A percentile compares a stretch with the other conserved stretches of the same genome.
phyloP scores from a whole-genome alignment of 345 rosid genomes.

The Corchorus olitorius region DNA sequence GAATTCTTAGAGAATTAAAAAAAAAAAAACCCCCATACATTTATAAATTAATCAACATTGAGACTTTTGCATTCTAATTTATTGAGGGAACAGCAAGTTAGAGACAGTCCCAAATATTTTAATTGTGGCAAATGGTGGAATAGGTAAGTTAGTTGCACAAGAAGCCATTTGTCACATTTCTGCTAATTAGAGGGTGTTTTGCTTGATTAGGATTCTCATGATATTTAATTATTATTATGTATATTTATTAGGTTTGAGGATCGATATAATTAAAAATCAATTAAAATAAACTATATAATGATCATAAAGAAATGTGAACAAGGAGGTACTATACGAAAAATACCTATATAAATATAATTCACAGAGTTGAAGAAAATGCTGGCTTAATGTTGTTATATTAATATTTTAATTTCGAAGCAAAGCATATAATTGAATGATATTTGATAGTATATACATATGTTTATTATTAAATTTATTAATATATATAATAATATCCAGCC shows the following conservation, averaged over 20 bases:
- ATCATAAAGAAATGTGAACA: neutral
- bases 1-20: neutral
- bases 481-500: neutral
- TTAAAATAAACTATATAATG: neutral
- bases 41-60: neutral
- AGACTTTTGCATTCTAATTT: slow-evolving; percentile 13
- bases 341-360: neutral
- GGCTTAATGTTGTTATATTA: neutral
- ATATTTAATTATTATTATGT: neutral
- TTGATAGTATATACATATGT: neutral
- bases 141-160: slow-evolving; percentile 21
- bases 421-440: neutral
- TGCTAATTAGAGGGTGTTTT: neutral
- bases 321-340: neutral
- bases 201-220: neutral
- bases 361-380: neutral
- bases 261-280: neutral
- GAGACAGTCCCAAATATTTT: slow-evolving; percentile 6
- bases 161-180: slow-evolving; percentile 34
- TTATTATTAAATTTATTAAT: no score
- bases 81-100: slow-evolving; percentile 26
- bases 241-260: neutral
- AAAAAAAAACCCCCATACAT: neutral
- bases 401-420: neutral
- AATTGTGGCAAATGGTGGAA: slow-evolving; percentile 6